phyloP scores from a whole-genome alignment of 1,139 yeast genomes.

The Saccharomyces hybrid region DNA sequence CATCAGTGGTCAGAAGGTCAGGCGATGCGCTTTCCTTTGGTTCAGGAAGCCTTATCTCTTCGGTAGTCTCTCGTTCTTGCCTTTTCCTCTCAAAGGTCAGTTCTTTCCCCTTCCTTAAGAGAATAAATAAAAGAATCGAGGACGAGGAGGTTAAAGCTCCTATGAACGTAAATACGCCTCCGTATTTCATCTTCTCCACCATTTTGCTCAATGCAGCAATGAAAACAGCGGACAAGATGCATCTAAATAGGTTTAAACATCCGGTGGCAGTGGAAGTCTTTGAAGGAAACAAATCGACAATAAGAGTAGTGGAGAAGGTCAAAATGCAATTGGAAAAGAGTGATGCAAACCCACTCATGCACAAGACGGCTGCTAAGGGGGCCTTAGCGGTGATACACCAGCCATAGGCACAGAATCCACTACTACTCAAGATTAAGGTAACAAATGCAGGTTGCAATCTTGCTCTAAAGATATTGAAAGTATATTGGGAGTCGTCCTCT shows the following conservation, averaged over 20 bases:
- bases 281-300: no score
- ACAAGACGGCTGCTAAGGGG: constrained; percentile 47
- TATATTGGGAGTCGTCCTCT: constrained; percentile 15
- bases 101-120: no score
- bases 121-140: no score
- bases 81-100: no score
- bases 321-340: constrained; percentile 33
- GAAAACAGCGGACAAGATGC: no score
- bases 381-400: constrained; percentile 54
- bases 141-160: no score
- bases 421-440: constrained; percentile 33
- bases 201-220: no score
- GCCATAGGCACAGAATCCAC: constrained; percentile 49
- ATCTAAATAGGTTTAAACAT: no score
- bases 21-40: neutral
- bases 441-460: constrained; percentile 25
- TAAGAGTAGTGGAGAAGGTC: no score
- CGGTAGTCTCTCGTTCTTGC: constrained; percentile 15
- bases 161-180: no score
- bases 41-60: neutral
- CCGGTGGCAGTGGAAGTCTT: no score
- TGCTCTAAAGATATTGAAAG: constrained; percentile 41
- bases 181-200: no score
- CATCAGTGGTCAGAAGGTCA: neutral
- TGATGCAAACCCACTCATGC: constrained; percentile 48